These are phyloP conservation scores for Diaporthe humulicola DNA, from an alignment of 2,329 filamentous ascomycete species.

Conservation along the genomic window DNA sequence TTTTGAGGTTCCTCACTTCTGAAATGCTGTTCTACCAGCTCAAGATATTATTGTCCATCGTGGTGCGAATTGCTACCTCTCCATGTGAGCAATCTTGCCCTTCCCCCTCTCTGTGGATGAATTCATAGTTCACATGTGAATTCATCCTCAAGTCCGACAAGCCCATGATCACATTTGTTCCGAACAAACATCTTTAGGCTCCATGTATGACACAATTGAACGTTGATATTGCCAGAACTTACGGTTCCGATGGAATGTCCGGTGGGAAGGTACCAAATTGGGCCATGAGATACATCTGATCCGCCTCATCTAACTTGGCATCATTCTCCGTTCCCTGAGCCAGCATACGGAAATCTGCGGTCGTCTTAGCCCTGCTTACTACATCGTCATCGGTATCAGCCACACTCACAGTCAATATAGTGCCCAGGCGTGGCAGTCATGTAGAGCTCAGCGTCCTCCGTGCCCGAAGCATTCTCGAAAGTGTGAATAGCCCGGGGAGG, in stretches of 20 bases:
- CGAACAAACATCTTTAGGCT: background rate
- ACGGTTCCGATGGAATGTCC: conserved; percentile 37
- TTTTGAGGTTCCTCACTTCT: background rate
- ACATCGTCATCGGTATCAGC: background rate
- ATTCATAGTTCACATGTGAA: background rate
- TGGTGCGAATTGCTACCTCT: background rate
- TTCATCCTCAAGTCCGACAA: background rate
- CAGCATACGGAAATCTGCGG: conserved; percentile 52
- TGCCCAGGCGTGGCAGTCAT: conserved; percentile 54
- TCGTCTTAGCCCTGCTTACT: background rate
- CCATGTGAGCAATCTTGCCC: too few species aligned
- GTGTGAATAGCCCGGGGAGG: conserved; percentile 53
- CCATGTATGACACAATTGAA: too few species aligned
- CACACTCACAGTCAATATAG: conserved; percentile 53
- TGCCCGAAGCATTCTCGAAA: conserved; percentile 51
- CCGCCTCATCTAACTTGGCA: conserved; percentile 44
- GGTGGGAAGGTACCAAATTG: conserved; percentile 54
- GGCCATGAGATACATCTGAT: conserved; percentile 51
- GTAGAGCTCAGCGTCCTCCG: conserved; percentile 51
- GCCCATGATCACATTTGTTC: too few species aligned
- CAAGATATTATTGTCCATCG: too few species aligned
- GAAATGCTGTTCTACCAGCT: too few species aligned
- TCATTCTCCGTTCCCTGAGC: conserved; percentile 47
- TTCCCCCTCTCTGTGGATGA: too few species aligned
- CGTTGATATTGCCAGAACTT: background rate